phyloP scores from a whole-genome alignment of 2,329 filamentous ascomycete genomes.

The Claviceps citrina region DNA sequence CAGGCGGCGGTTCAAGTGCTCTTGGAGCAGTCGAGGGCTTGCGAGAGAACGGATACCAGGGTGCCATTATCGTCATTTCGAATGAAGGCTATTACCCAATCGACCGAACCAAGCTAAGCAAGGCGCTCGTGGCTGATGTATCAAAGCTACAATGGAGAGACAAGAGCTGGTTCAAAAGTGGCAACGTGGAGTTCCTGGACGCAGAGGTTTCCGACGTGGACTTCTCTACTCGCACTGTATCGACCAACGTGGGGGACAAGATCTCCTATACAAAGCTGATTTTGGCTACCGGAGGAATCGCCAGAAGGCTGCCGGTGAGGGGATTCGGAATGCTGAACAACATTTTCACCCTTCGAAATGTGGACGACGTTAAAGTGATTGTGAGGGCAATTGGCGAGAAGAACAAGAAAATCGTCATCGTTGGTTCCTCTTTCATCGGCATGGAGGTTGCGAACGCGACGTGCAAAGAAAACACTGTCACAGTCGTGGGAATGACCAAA shows the following conservation, averaged over 20 bases:
- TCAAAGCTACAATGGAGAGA: slow-evolving; percentile 65
- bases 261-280: slow-evolving; percentile 75
- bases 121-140: slow-evolving; percentile 71
- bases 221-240: slow-evolving; percentile 56
- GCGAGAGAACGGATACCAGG: slow-evolving; percentile 64
- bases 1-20: slow-evolving; percentile 76
- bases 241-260: slow-evolving; percentile 58
- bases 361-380: slow-evolving; percentile 67
- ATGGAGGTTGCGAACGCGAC: slow-evolving; percentile 92
- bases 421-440: slow-evolving; percentile 92
- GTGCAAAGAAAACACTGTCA: slow-evolving; percentile 64
- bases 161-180: slow-evolving; percentile 58
- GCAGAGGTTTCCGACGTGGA: slow-evolving; percentile 60
- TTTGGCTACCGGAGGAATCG: slow-evolving; percentile 71
- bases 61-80: slow-evolving; percentile 67
- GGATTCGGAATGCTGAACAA: slow-evolving; percentile 80
- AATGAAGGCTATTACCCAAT: slow-evolving; percentile 77
- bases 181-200: slow-evolving; percentile 39
- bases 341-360: slow-evolving; percentile 67
- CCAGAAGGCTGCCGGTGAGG: slow-evolving; percentile 59
- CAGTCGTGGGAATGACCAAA: slow-evolving; percentile 76
- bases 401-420: slow-evolving; percentile 79
- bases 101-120: slow-evolving; percentile 89
- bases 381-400: slow-evolving; percentile 63
- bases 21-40: slow-evolving; percentile 71